Evolutionary conservation across 352 stramenopile species (phyloP), one percentile per base, ranked within the genome.

Genomic region (Pythium apleroticum): DNA sequence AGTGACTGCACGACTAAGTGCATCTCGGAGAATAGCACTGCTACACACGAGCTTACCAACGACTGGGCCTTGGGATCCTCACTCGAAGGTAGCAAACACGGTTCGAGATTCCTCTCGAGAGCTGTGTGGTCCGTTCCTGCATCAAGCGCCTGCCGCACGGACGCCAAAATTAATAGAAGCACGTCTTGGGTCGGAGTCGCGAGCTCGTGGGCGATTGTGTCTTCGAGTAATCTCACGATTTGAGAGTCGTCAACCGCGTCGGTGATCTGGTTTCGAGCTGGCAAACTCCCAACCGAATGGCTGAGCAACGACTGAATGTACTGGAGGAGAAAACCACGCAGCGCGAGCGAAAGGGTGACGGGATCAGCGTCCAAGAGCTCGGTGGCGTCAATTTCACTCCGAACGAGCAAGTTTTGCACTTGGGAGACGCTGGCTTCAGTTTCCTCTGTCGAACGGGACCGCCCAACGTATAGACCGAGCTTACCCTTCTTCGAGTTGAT

Each of bases 101-200:
- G 39, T 27, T 27, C 27, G 1, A 46, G 28, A 39, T 24, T 20
- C 4, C 35, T 6, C 25, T 46, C 19, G n/a, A 66, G 50, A 0
- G 30, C 20, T 4, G 31, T n/a, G 1, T 41, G 1, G 12, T 63
- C 54, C 1, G 63, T 60, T 6, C 63, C 63, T 0, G 56, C 63
- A n/a, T 69, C 63, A 3, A 69, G 20, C 11, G 35, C 48, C 17
- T 64, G 48, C 17, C 49, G 63, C n/a, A 69, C 63, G 12, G 41
- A 22, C 5, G 63, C 63, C 15, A 60, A 33, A 14, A 65, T 15
- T 22, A 69, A 22, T 33, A 65, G 17, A 8, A 69, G 2, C 20
- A 65, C 30, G 15, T 61, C 46, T 43, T 69, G 63, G 2, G 35
- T 10, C 1, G 39, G 41, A 8, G 9, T 3, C n/a, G 52, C 3